Percentiles rank a stretch among this genome's conserved stretches.
Evolutionary conservation across 2,329 filamentous ascomycete genomes (phyloP).

Genomic region (Arthroderma uncinatum): DNA sequence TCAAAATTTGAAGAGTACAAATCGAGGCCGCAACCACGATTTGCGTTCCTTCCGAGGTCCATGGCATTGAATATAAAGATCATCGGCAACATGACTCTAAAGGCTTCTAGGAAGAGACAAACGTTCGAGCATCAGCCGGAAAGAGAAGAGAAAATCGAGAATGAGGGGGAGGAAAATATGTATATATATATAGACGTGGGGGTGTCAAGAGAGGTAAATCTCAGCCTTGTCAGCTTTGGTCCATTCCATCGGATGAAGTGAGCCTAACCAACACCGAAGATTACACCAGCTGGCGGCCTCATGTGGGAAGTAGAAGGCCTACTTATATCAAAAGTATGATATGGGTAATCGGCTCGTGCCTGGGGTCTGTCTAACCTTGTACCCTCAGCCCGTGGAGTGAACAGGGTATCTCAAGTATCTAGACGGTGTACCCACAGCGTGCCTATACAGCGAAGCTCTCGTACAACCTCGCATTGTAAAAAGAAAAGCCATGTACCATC

Average conservation of each 20-base stretch:
- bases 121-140: not conserved
- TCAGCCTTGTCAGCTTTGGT: not conserved
- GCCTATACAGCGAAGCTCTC: conserved; percentile 1
- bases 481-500: not conserved
- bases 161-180: not conserved
- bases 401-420: not conserved
- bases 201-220: not conserved
- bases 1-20: conserved; percentile 11
- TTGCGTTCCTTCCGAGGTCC: conserved; percentile 14
- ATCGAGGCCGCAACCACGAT: conserved; percentile 13
- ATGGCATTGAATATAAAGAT: conserved; percentile 13
- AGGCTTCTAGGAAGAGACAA: not conserved
- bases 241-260: not conserved
- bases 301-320: not conserved
- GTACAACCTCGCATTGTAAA: not conserved
- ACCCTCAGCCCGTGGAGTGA: not conserved
- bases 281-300: not conserved
- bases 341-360: not conserved
- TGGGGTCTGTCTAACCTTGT: not conserved
- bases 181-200: not conserved
- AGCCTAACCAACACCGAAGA: not conserved
- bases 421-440: not conserved
- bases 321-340: too few relatives aligned
- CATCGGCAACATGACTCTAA: conserved; percentile 2
- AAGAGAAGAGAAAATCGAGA: not conserved